phyloP scores from a whole-genome alignment of 2,329 filamentous ascomycete species.

The Colletotrichum lini region DNA sequence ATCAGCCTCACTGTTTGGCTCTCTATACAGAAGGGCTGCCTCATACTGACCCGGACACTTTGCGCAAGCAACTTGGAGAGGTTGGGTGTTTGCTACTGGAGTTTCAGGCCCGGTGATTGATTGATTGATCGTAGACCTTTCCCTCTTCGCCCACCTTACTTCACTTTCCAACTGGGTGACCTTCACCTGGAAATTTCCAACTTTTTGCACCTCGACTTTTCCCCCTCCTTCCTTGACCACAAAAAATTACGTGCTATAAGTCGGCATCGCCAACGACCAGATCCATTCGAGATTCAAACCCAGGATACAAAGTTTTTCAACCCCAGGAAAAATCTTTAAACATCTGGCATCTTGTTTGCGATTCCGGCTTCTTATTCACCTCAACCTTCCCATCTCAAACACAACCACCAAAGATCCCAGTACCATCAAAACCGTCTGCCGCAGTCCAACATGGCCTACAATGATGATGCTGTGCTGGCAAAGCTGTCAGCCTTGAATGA shows the following conservation, averaged over 20 bases:
- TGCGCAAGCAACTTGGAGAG: conserved; percentile 26
- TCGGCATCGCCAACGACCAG: neutral
- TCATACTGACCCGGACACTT: conserved; percentile 32
- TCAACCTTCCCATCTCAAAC: conserved; percentile 6
- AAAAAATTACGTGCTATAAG: conserved; percentile 26
- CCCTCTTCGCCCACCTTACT: conserved; percentile 7
- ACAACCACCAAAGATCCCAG: neutral
- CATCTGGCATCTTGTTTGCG: conserved; percentile 6
- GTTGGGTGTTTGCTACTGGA: conserved; percentile 36
- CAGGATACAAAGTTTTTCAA: conserved; percentile 3
- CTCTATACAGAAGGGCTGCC: conserved; percentile 16
- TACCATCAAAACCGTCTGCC: neutral
- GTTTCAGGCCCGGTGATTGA: conserved; percentile 34
- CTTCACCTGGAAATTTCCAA: conserved; percentile 12
- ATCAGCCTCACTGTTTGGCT: conserved; percentile 16
- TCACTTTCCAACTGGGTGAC: neutral
- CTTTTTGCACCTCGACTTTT: conserved; percentile 4
- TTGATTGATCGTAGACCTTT: conserved; percentile 37
- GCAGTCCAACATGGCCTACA: conserved; percentile 82
- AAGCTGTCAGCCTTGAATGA: conserved; percentile 97
- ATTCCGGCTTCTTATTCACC: neutral
- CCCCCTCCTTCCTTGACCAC: neutral
- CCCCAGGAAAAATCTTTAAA: neutral
- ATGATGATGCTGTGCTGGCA: conserved; percentile 93
- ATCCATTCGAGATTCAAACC: neutral